Evolutionary conservation across 306 rosid species (phyloP), one percentile per base, ranked within the genome.

Genomic region (Pyrus communis): DNA sequence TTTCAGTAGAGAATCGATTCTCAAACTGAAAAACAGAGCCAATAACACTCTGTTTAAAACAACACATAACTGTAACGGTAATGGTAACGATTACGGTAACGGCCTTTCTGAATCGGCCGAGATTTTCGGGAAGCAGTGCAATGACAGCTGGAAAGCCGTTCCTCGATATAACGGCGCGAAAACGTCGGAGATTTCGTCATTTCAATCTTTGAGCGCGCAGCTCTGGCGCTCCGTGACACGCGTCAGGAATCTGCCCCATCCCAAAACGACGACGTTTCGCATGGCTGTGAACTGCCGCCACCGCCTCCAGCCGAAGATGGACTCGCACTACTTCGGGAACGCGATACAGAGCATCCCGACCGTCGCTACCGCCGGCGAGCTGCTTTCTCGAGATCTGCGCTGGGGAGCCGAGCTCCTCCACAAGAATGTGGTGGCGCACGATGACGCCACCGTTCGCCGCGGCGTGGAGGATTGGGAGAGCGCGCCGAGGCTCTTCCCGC

Each of bases 281-380:
- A 93, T 93, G 98, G 98, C 98, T 0, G 98, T 93, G 80, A 93
- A 93, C 71, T 93, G 96, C 79, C 96, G 98, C 27, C 98, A 87
- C 82, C 80, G 98, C 2, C 75, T 93, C 46, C 67, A 77, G 31
- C 98, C 98, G 22, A 83, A 71, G 87, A 78, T 93, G 89, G 86
- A 89, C 58, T 28, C 91, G 30, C 77, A 85, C 78, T 93, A 93
- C 80, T 93, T 91, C 69, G 98, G 98, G 11, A 93, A 93, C 76
- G 98, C 97, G 10, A 93, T 93, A 9, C 98, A 93, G 87, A 93
- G 98, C 84, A 93, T 91, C 70, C 98, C 98, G 17, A 93, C 96
- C 11, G 75, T 80, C 7, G 89, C 96, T 9, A 15, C 81, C 0
- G 93, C 69, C 1, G 84, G 87, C 0, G 93, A 91, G 12, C 82